These are phyloP conservation scores for Fusarium marasasianum DNA, from an alignment of 2,329 filamentous ascomycete species.

Conservation along the genomic window DNA sequence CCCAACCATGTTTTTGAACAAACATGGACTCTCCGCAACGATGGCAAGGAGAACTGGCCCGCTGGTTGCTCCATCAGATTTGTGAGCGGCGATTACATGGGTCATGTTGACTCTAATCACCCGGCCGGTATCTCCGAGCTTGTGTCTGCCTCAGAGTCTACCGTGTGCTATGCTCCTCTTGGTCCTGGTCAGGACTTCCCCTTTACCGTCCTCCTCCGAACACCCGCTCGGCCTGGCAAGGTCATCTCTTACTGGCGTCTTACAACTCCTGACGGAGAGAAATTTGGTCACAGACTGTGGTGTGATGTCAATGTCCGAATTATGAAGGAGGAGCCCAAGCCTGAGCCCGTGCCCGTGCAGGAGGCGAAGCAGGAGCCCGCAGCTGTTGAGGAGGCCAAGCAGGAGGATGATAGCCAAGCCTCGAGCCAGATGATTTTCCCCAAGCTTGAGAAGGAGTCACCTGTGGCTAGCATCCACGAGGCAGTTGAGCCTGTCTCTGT, in stretches of 20 bases:
- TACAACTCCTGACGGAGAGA: slow-evolving; percentile 79
- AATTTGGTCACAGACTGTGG: slow-evolving; percentile 95
- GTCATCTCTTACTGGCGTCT: slow-evolving; percentile 97
- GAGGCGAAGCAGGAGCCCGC: slow-evolving; percentile 40
- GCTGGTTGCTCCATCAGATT: slow-evolving; percentile 90
- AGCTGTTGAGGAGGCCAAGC: slow-evolving; percentile 42
- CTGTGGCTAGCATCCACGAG: slow-evolving; percentile 80
- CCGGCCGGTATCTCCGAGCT: slow-evolving; percentile 83
- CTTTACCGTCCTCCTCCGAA: slow-evolving; percentile 87
- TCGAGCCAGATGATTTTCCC: slow-evolving; percentile 89
- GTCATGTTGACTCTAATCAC: slow-evolving; percentile 82
- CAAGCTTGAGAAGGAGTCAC: slow-evolving; percentile 93
- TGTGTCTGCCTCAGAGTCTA: slow-evolving; percentile 82
- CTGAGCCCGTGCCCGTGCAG: slow-evolving; percentile 18
- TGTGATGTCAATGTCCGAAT: slow-evolving; percentile 82
- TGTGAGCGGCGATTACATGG: slow-evolving; percentile 96
- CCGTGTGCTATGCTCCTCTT: slow-evolving; percentile 74
- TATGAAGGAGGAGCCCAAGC: slow-evolving; percentile 47
- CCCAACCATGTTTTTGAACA: slow-evolving; percentile 83
- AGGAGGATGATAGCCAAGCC: slow-evolving; percentile 46
- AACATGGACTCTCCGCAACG: slow-evolving; percentile 91
- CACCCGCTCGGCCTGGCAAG: slow-evolving; percentile 78
- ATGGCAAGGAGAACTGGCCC: slow-evolving; percentile 82
- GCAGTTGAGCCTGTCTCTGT: slow-evolving; percentile 64
- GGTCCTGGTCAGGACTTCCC: slow-evolving; percentile 77